A percentile compares a stretch with the other conserved stretches of the same genome.
Conservation (phyloP, 2,329 filamentous ascomycete genomes). For the Sclerotinia nivalis region DNA sequence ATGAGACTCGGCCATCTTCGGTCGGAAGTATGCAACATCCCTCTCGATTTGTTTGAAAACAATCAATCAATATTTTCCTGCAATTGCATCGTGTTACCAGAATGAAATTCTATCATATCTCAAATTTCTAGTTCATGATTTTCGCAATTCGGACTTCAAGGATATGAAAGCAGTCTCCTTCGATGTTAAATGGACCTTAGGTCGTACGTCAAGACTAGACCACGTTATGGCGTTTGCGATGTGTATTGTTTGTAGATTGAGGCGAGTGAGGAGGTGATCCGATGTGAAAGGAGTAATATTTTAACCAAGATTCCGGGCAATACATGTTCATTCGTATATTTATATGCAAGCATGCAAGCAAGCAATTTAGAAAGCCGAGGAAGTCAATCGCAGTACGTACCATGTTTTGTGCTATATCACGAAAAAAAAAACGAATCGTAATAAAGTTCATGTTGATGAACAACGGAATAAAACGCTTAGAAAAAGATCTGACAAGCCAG, state of each 20-base stretch:
- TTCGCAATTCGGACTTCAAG: conserved; percentile 4
- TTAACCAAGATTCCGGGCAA: conserved; percentile 17
- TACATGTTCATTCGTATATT: conserved; percentile 13
- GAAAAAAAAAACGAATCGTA: conserved; percentile 5
- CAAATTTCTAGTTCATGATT: not conserved
- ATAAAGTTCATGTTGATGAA: conserved; percentile 17
- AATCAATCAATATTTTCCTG: conserved; percentile 22
- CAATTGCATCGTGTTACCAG: conserved; percentile 10
- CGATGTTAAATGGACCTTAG: not conserved
- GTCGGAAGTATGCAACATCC: conserved; percentile 19
- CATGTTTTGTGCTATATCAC: not conserved
- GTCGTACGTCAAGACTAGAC: conserved; percentile 2
- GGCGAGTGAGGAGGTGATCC: conserved; percentile 2
- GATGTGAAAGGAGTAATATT: conserved; percentile 4
- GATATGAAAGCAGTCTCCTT: not conserved
- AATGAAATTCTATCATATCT: conserved; percentile 18
- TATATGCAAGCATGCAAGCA: conserved; percentile 1
- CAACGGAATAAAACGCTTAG: conserved; percentile 9
- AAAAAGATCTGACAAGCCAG: conserved; percentile 2
- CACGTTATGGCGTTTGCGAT: conserved; percentile 14
- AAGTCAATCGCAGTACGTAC: conserved; percentile 3
- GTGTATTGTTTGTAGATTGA: conserved; percentile 19
- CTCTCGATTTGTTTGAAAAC: conserved; percentile 22
- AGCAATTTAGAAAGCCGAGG: not conserved
- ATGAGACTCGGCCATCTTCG: conserved; percentile 25